A percentile compares a stretch with the other conserved stretches of the same genome.
Evolutionary conservation across 768 basidiomycete genomes (phyloP).

Genomic region (Pisolithus orientalis): DNA sequence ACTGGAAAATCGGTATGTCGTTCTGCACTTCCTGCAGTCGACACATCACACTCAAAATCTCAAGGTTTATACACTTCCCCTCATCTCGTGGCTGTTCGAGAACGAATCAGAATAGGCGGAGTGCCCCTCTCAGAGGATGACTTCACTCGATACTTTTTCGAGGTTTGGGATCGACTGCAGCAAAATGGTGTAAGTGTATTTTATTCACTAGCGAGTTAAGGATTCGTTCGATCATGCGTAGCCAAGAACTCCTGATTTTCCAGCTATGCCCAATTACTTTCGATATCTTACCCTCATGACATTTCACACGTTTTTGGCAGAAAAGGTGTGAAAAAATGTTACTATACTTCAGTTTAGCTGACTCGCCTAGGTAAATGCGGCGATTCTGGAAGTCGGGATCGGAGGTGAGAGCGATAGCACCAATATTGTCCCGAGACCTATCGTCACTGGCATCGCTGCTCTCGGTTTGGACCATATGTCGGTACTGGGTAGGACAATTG

Average conservation of each 20-base stretch:
- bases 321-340: slow-evolving; percentile 38
- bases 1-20: slow-evolving; percentile 73
- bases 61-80: slow-evolving; percentile 94
- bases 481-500: slow-evolving; percentile 81
- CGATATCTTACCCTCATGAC: slow-evolving; percentile 89
- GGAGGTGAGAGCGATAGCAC: slow-evolving; percentile 94
- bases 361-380: slow-evolving; percentile 60
- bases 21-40: neutral
- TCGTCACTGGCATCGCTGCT: slow-evolving; percentile 86
- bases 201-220: neutral
- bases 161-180: slow-evolving; percentile 87
- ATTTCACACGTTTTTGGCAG: slow-evolving; percentile 79
- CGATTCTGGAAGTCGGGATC: slow-evolving; percentile 93
- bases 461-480: slow-evolving; percentile 89
- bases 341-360: neutral
- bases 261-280: slow-evolving; percentile 85
- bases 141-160: slow-evolving; percentile 91
- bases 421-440: slow-evolving; percentile 86
- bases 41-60: neutral
- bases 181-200: slow-evolving; percentile 50
- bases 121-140: slow-evolving; percentile 82
- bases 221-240: slow-evolving; percentile 26
- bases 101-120: slow-evolving; percentile 92
- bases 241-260: slow-evolving; percentile 43
- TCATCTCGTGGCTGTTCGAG: slow-evolving; percentile 93